Evolutionary conservation across 1,139 yeast species (phyloP), one percentile per base, ranked within the genome.

Genomic region (Debaryomyces coudertii): DNA sequence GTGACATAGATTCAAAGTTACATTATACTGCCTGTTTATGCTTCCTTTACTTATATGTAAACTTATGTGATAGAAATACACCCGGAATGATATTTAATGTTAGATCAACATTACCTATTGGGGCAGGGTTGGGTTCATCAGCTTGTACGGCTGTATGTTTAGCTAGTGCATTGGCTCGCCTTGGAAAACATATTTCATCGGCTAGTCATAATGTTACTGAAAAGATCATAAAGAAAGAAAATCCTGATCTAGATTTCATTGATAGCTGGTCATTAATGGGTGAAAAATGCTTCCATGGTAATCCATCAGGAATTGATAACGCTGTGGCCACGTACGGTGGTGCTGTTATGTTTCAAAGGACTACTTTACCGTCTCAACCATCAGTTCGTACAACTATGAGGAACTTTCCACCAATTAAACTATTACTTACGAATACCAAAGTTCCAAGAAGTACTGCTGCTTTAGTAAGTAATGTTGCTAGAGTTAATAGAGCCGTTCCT

Each of bases 301-400:
- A 88, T 55, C 99, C 99, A 8, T 86, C 95, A 16, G 99, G 99
- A 12, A 90, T 95, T 46, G 99, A 93, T 63, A 93, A 93, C 60
- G 92, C 97, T 0, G 97, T 93, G 43, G 96, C 99, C 3, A 87
- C 97, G 0, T 84, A 85, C 55, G 99, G 99, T 23, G 97, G 97
- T 38, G 98, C 98, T 0, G 96, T 93, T 1, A 76, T 87, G 81
- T 93, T 84, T 68, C 93, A 87, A 65, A 78, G 95, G 57, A 71
- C 69, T 70, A 72, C 69, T 36, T 70, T 68, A 47, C 81, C 82
- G 3, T 63, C 72, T 25, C 57, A 60, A 39, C 88, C 89, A 20
- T 77, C 85, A 38, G 80, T 81, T 14, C 71, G 89, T 49, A 81
- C 86, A 1, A 75, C 81, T 14, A 82, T 85, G 79, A 73, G 87